Conservation (phyloP, 2,329 filamentous ascomycete species). For the Phialophora expanda region DNA sequence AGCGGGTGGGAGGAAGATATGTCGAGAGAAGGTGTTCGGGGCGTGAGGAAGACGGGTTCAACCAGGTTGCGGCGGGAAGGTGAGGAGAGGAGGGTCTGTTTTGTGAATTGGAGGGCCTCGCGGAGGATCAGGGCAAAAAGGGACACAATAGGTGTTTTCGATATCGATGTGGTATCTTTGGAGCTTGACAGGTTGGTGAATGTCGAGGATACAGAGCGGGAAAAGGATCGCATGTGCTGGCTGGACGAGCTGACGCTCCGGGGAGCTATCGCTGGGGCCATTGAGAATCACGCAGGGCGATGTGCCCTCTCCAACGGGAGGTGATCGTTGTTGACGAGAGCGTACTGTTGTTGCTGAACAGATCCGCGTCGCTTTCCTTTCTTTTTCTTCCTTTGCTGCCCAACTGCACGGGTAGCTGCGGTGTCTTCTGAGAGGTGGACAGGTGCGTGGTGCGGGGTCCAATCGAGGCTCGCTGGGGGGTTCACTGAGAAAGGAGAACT, state of each 20-base stretch:
- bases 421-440: background rate
- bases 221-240: slow-evolving; percentile 21
- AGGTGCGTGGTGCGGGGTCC: slow-evolving; percentile 18
- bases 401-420: slow-evolving; percentile 11
- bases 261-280: slow-evolving; percentile 30
- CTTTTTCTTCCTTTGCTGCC: slow-evolving; percentile 19
- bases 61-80: slow-evolving; percentile 12
- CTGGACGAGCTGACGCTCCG: slow-evolving; percentile 19
- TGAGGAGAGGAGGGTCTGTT: slow-evolving; percentile 21
- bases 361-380: background rate
- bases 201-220: slow-evolving; percentile 27
- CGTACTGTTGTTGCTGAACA: background rate
- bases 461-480: slow-evolving; percentile 8
- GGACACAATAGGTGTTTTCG: slow-evolving; percentile 32
- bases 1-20: slow-evolving; percentile 14
- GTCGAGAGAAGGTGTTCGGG: slow-evolving; percentile 1
- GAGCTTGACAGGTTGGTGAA: slow-evolving; percentile 16
- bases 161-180: slow-evolving; percentile 7
- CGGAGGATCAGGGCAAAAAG: slow-evolving; percentile 37
- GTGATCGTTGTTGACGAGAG: slow-evolving; percentile 1
- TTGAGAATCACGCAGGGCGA: slow-evolving; percentile 7
- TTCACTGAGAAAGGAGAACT: background rate
- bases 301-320: background rate
- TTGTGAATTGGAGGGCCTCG: slow-evolving; percentile 25
- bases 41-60: slow-evolving; percentile 23